These are phyloP conservation scores for Arachis hypogaea DNA, from an alignment of 306 rosid genomes.

Conservation along the genomic window DNA sequence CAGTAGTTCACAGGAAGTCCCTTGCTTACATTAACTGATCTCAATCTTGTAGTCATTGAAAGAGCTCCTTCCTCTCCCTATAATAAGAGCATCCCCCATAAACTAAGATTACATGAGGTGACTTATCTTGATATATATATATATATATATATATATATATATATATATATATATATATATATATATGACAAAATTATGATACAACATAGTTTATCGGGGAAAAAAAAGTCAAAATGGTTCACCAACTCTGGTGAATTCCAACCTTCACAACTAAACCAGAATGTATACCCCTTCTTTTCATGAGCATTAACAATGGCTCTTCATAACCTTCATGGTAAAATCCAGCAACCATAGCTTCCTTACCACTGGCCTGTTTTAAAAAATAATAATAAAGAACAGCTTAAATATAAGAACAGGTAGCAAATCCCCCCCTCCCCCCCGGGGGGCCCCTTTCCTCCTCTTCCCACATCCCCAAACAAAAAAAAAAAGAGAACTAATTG, in stretches of 20 bases:
- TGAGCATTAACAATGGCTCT: slow-evolving; percentile 89
- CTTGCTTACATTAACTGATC: slow-evolving; percentile 60
- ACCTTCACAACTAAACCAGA: slow-evolving; percentile 98
- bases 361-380: slow-evolving; percentile 73
- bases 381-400: not conserved
- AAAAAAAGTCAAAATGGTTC: slow-evolving; percentile 9
- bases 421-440: not conserved
- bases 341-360: slow-evolving; percentile 91
- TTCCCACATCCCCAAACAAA: no score
- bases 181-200: slow-evolving; percentile 20
- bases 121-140: slow-evolving; percentile 21
- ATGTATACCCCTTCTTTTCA: slow-evolving; percentile 96
- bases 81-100: slow-evolving; percentile 41
- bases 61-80: slow-evolving; percentile 99
- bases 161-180: not conserved
- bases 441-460: no score
- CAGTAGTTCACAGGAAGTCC: slow-evolving; percentile 94
- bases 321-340: slow-evolving; percentile 96
- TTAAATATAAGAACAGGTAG: slow-evolving; percentile 13
- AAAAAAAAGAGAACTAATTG: not conserved
- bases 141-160: slow-evolving; percentile 7
- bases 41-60: slow-evolving; percentile 89
- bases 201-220: not conserved
- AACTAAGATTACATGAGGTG: slow-evolving; percentile 33
- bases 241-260: slow-evolving; percentile 25